Percentiles rank a stretch among this genome's conserved stretches.
phyloP scores from a whole-genome alignment of 2,329 filamentous ascomycete species.

The Rhynchosporium secalis region DNA sequence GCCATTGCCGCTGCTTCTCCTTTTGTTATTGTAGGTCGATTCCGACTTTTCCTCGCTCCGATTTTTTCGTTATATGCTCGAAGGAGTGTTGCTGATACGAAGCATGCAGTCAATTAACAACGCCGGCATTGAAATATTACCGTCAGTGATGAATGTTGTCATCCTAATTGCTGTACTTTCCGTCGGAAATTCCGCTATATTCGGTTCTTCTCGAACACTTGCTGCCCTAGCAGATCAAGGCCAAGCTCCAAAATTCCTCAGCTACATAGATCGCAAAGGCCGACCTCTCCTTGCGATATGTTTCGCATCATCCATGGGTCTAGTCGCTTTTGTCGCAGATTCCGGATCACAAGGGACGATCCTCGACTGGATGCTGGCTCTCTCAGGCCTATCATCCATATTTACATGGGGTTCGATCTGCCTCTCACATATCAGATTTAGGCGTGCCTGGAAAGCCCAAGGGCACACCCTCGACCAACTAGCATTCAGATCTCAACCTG shows the following conservation, averaged over 20 bases:
- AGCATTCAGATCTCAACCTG: slow-evolving; percentile 78
- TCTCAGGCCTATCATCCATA: slow-evolving; percentile 71
- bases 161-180: slow-evolving; percentile 89
- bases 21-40: slow-evolving; percentile 67
- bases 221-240: slow-evolving; percentile 86
- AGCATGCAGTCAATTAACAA: slow-evolving; percentile 67
- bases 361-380: slow-evolving; percentile 77
- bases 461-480: slow-evolving; percentile 74
- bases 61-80: background rate
- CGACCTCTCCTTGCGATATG: slow-evolving; percentile 74
- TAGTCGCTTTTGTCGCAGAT: slow-evolving; percentile 76
- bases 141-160: slow-evolving; percentile 91
- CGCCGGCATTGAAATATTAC: slow-evolving; percentile 77
- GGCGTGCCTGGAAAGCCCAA: slow-evolving; percentile 69
- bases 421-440: slow-evolving; percentile 90
- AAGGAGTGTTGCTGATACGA: background rate
- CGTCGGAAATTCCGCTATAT: slow-evolving; percentile 89
- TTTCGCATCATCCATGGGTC: slow-evolving; percentile 65
- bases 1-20: slow-evolving; percentile 76
- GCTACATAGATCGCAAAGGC: slow-evolving; percentile 80
- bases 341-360: slow-evolving; percentile 54
- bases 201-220: slow-evolving; percentile 86
- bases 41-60: too few relatives aligned
- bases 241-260: slow-evolving; percentile 74
- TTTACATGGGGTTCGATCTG: slow-evolving; percentile 87